These are phyloP conservation scores for Dicorynia guianensis DNA, from an alignment of 306 rosid species.

Conservation along the genomic window DNA sequence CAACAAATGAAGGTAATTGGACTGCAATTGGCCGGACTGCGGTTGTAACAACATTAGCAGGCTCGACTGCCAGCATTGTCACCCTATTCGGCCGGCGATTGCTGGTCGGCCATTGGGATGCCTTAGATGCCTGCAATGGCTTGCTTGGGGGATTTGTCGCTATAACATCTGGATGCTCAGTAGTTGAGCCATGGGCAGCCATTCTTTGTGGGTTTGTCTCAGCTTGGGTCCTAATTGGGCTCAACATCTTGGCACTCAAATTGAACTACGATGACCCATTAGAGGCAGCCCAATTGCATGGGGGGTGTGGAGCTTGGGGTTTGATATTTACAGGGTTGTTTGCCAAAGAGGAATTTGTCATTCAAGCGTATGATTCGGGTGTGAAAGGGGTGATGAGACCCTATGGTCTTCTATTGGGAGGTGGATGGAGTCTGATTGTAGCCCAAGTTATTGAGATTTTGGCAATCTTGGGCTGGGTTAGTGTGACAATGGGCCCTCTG, in stretches of 20 bases:
- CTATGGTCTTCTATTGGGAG: slow-evolving; percentile 70
- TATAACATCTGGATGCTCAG: slow-evolving; percentile 75
- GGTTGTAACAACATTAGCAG: slow-evolving; percentile 58
- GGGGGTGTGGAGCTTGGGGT: slow-evolving; percentile 83
- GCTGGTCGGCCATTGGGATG: slow-evolving; percentile 75
- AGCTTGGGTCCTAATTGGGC: slow-evolving; percentile 71
- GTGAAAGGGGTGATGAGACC: slow-evolving; percentile 51
- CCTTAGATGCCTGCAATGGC: slow-evolving; percentile 73
- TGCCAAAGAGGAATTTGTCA: slow-evolving; percentile 69
- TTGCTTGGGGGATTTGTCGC: slow-evolving; percentile 84
- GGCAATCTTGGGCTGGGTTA: slow-evolving; percentile 68
- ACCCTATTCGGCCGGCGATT: slow-evolving; percentile 66
- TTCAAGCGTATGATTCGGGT: slow-evolving; percentile 55
- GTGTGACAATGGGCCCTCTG: slow-evolving; percentile 74
- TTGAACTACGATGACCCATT: slow-evolving; percentile 72
- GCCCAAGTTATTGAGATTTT: slow-evolving; percentile 65
- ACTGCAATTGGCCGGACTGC: slow-evolving; percentile 63
- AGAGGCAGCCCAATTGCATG: slow-evolving; percentile 80
- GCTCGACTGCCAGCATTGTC: slow-evolving; percentile 61
- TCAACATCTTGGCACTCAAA: slow-evolving; percentile 64
- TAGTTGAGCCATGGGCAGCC: slow-evolving; percentile 86
- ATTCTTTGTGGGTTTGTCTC: slow-evolving; percentile 69
- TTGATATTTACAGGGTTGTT: slow-evolving; percentile 79
- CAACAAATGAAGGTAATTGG: slow-evolving; percentile 59
- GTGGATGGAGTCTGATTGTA: slow-evolving; percentile 75